Base-by-base conservation (phyloP, 257 asterid species). In the Solanum corneliomulleri region DNA sequence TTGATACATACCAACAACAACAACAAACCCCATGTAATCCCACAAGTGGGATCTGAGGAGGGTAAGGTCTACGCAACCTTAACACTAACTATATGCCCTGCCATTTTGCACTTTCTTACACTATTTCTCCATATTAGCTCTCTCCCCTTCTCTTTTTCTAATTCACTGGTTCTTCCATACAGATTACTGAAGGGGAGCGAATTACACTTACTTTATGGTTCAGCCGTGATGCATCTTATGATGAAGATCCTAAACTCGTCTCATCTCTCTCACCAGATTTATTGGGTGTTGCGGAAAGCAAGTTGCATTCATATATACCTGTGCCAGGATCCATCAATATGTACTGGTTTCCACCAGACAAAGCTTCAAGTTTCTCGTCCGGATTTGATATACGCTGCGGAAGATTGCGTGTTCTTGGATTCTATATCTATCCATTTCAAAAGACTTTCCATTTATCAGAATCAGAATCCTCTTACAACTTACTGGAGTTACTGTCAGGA, bases 271-370 rank as follows among this genome's bases (percentile, higher is more conserved):
- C 97, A 31, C 90, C 88, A 86, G 85, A 9, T 88, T 89, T 87
- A 13, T 86, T 62, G 18, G 86, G 86, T 87, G 88, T 84, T 87
- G 69, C 87, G 25, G 58, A 87, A 4, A 23, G 84, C 83, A 80
- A 90, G 7, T 88, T 85, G 60, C 83, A 83, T 74, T 88, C 93
- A 5, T 87, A 87, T 88, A 72, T 92, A 85, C 98, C 98, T 9
- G n/a, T 77, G 41, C 95, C 92, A 29, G 98, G 93, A 80, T 91
- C 98, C 80, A 91, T 85, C 49, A 92, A 92, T 84, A 96, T 96
- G 99, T 94, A 95, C 89, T 95, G 98, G 99, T 95, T 94, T 90
- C 99, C 98, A 81, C 98, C 98, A 1, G 94, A 93, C 82, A 93
- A 94, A 92, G 95, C 95, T 81, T 94, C 93, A 10, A 90, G 83